Percentiles rank a stretch among this genome's conserved stretches.
These are phyloP conservation scores for Penicillium diatomitis DNA, from an alignment of 495 filamentous ascomycete genomes.

Conservation along the genomic window DNA sequence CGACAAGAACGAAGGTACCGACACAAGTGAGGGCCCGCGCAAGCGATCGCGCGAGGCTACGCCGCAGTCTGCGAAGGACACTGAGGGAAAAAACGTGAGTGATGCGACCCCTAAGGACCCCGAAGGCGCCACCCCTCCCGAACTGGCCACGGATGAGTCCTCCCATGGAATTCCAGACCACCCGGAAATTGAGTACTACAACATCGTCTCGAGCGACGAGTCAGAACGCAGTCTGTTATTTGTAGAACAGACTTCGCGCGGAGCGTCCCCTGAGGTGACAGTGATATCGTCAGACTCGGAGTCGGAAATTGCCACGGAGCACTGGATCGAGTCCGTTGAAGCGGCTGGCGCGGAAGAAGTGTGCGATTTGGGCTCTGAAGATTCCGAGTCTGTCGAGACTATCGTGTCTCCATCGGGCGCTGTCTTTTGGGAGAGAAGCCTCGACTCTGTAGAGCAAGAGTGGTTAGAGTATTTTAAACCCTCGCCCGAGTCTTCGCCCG, in stretches of 20 bases:
- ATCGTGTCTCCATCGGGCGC: neutral
- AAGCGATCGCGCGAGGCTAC: conserved; percentile 42
- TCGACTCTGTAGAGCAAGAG: neutral
- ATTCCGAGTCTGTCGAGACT: neutral
- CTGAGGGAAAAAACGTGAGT: conserved; percentile 12
- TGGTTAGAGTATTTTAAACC: neutral
- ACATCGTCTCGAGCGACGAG: neutral
- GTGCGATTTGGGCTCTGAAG: neutral
- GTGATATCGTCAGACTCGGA: neutral
- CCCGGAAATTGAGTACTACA: neutral
- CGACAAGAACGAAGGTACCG: conserved; percentile 6
- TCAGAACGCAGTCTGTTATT: neutral
- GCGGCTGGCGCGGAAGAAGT: neutral
- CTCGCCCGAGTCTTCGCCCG: neutral
- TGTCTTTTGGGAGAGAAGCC: neutral
- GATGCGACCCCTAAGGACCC: neutral
- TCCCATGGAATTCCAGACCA: neutral
- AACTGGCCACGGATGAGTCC: conserved; percentile 2
- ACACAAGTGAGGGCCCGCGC: conserved; percentile 20
- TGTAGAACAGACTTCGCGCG: neutral
- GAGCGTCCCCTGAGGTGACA: neutral
- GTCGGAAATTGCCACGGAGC: neutral
- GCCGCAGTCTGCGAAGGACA: conserved; percentile 3
- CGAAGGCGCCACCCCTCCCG: conserved; percentile 1
- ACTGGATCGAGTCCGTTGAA: neutral